phyloP scores from a whole-genome alignment of 2,329 filamentous ascomycete species.

The Ceratocystis huliohia region DNA sequence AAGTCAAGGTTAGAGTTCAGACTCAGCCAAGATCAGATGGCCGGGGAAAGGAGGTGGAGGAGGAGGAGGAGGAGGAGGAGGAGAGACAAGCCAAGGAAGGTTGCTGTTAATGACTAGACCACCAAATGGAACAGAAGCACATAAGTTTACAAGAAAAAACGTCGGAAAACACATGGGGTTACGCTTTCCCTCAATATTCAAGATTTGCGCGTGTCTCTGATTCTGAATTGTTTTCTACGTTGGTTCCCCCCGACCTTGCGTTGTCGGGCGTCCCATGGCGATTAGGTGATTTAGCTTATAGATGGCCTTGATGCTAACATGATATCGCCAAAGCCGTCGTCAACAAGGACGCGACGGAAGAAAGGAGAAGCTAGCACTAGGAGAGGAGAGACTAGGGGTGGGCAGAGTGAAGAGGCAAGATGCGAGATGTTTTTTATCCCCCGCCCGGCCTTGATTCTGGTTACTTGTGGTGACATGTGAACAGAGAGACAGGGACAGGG shows the following conservation, averaged over 20 bases:
- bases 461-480: neutral
- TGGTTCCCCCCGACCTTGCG: neutral
- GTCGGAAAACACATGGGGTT: neutral
- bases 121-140: neutral
- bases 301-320: neutral
- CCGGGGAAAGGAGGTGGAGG: neutral
- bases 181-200: neutral
- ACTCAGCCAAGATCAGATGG: neutral
- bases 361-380: neutral
- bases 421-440: neutral
- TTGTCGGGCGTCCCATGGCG: neutral
- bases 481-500: neutral
- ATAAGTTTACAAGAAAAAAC: neutral
- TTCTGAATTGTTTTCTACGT: neutral
- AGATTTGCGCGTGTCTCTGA: neutral
- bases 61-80: neutral
- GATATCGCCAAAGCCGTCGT: neutral
- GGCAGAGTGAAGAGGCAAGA: neutral
- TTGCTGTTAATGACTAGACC: neutral
- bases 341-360: neutral
- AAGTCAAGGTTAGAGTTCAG: neutral
- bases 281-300: neutral
- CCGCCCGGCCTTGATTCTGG: neutral
- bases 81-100: neutral
- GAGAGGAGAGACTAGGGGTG: neutral